phyloP scores from a whole-genome alignment of 352 stramenopile genomes.

The Globisporangium megalacanthum region DNA sequence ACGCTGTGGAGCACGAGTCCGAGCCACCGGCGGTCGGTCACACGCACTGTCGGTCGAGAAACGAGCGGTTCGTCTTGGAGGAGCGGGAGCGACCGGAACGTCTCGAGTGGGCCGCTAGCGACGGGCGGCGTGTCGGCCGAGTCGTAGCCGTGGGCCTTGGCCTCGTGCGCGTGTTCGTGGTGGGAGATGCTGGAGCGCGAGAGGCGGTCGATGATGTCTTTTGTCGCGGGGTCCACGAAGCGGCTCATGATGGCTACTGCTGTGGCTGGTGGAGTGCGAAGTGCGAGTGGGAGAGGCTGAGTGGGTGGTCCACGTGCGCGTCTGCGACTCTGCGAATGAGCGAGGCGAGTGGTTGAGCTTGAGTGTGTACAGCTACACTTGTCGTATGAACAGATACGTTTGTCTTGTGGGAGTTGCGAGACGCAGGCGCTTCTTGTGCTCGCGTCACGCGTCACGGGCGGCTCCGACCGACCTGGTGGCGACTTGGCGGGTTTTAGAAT shows the following conservation, averaged over 20 bases:
- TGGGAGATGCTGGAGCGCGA: conserved; percentile 17
- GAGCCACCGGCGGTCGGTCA: conserved; percentile 34
- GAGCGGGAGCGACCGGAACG: neutral
- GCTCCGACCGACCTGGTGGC: too few relatives aligned
- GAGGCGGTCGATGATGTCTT: conserved; percentile 33
- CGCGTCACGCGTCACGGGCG: too few relatives aligned
- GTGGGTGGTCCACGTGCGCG: too few relatives aligned
- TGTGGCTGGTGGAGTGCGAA: too few relatives aligned
- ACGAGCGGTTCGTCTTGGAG: conserved; percentile 4
- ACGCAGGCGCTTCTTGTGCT: too few relatives aligned
- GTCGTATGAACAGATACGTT: too few relatives aligned
- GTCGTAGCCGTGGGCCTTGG: conserved; percentile 5
- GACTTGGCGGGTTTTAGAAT: too few relatives aligned
- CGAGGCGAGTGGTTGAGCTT: too few relatives aligned
- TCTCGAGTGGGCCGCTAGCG: neutral
- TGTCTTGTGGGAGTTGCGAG: too few relatives aligned
- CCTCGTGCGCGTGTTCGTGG: conserved; percentile 7
- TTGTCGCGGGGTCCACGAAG: conserved; percentile 18
- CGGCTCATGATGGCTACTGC: conserved; percentile 23
- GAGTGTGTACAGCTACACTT: too few relatives aligned
- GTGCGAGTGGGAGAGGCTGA: too few relatives aligned
- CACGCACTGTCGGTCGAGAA: conserved; percentile 7
- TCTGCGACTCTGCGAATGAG: too few relatives aligned
- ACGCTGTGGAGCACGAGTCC: conserved; percentile 49
- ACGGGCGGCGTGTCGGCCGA: neutral